Evolutionary conservation across 2,329 filamentous ascomycete species (phyloP).

Genomic region (Xylaria sp.): DNA sequence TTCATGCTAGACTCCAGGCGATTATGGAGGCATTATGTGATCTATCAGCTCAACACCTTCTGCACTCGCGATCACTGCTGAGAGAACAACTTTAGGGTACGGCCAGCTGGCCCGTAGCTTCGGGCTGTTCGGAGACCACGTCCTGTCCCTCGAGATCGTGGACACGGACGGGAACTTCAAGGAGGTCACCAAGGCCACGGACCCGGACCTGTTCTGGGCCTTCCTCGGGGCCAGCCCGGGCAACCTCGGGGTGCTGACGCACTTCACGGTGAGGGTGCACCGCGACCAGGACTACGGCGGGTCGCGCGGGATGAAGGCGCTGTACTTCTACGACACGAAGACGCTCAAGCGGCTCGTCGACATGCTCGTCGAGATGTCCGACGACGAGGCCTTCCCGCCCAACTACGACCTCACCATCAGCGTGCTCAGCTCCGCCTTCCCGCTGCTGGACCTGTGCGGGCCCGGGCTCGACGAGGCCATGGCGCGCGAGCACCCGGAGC

Average conservation of each 20-base stretch:
- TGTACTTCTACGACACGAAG: slow-evolving; percentile 45
- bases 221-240: slow-evolving; percentile 60
- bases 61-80: background rate
- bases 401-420: slow-evolving; percentile 52
- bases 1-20: background rate
- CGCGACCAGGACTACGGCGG: slow-evolving; percentile 43
- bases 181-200: slow-evolving; percentile 49
- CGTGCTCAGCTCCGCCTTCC: slow-evolving; percentile 46
- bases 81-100: slow-evolving; percentile 34
- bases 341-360: slow-evolving; percentile 44
- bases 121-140: slow-evolving; percentile 58
- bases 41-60: background rate
- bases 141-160: slow-evolving; percentile 51
- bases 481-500: slow-evolving; percentile 39
- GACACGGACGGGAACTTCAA: slow-evolving; percentile 49
- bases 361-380: slow-evolving; percentile 48
- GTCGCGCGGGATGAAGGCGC: slow-evolving; percentile 45
- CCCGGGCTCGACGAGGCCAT: slow-evolving; percentile 42
- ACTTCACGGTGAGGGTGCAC: slow-evolving; percentile 52
- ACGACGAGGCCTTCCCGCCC: slow-evolving; percentile 45
- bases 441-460: slow-evolving; percentile 41
- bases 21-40: background rate
- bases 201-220: slow-evolving; percentile 62
- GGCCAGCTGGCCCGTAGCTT: slow-evolving; percentile 51
- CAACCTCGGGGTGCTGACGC: slow-evolving; percentile 59